These are phyloP conservation scores for Athelia sp. DNA, from an alignment of 1,284 basidiomycete species.

Conservation along the genomic window DNA sequence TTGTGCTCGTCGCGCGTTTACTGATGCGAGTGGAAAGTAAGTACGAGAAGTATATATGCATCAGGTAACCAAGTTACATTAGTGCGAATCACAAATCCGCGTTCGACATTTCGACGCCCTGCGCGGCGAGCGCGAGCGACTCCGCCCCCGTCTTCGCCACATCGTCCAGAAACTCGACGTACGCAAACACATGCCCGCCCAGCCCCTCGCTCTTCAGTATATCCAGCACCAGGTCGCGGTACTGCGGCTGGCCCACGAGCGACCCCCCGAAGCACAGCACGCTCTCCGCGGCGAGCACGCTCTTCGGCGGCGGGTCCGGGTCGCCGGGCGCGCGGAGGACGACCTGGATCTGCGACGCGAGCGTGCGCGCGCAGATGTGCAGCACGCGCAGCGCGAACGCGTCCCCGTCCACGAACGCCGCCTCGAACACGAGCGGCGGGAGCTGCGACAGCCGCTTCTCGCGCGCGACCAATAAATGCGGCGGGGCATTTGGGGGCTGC, in stretches of 20 bases:
- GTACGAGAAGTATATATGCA: too few relatives aligned
- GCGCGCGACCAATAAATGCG: conserved; percentile 38
- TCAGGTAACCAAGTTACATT: too few relatives aligned
- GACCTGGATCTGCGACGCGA: conserved; percentile 59
- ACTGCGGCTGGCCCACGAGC: conserved; percentile 53
- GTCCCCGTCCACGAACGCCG: conserved; percentile 62
- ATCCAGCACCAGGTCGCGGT: conserved; percentile 56
- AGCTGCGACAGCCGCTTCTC: conserved; percentile 73
- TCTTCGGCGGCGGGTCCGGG: conserved; percentile 20
- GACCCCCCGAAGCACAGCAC: conserved; percentile 73
- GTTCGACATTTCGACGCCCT: too few relatives aligned
- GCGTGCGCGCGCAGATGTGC: conserved; percentile 38
- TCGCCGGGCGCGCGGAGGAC: conserved; percentile 39
- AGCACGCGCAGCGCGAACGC: conserved; percentile 58
- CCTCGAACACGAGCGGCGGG: conserved; percentile 65
- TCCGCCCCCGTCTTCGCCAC: conserved; percentile 58
- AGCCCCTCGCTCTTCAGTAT: conserved; percentile 52
- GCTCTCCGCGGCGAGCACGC: conserved; percentile 47
- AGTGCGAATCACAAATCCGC: too few relatives aligned
- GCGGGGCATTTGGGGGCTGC: conserved; percentile 16
- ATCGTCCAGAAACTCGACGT: conserved; percentile 63
- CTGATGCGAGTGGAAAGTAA: too few relatives aligned
- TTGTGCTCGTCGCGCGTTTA: too few relatives aligned
- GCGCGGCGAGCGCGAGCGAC: conserved; percentile 32
- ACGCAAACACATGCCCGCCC: conserved; percentile 55